A percentile compares a stretch with the other conserved stretches of the same genome.
phyloP scores from a whole-genome alignment of 441 rosid species.

The Corymbia calophylla region DNA sequence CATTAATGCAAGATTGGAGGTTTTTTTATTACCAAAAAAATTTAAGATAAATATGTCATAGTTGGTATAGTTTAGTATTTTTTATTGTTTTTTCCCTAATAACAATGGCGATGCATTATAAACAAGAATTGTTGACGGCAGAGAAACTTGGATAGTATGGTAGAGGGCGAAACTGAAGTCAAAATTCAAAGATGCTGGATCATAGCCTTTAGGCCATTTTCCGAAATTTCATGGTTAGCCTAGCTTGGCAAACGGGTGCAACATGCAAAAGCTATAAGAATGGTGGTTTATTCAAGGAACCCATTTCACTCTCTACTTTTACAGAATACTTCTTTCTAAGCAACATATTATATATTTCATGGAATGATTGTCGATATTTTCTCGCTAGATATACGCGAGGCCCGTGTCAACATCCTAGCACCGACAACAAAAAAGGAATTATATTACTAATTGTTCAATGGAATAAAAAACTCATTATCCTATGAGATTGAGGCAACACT shows the following conservation, averaged over 20 bases:
- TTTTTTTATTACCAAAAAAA: too few species aligned
- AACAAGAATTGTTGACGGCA: neutral
- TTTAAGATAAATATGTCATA: accelerated
- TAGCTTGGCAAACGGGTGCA: neutral
- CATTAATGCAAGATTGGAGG: too few species aligned
- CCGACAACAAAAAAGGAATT: neutral
- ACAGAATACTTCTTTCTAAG: neutral
- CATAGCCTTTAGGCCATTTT: neutral
- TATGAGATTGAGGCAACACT: neutral
- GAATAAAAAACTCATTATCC: neutral
- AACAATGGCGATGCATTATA: neutral
- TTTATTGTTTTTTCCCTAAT: neutral
- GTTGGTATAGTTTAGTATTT: too few species aligned
- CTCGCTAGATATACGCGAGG: neutral
- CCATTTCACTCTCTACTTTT: neutral
- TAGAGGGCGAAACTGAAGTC: neutral
- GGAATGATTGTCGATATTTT: neutral
- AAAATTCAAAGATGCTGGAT: neutral
- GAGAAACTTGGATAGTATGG: neutral
- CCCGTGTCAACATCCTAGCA: neutral
- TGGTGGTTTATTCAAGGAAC: neutral
- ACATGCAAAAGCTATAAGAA: neutral
- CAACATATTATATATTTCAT: neutral
- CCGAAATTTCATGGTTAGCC: neutral
- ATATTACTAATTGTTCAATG: neutral